Evolutionary conservation across 768 basidiomycete species (phyloP), one percentile per base, ranked within the genome.

Genomic region (Lyophyllum atratum): DNA sequence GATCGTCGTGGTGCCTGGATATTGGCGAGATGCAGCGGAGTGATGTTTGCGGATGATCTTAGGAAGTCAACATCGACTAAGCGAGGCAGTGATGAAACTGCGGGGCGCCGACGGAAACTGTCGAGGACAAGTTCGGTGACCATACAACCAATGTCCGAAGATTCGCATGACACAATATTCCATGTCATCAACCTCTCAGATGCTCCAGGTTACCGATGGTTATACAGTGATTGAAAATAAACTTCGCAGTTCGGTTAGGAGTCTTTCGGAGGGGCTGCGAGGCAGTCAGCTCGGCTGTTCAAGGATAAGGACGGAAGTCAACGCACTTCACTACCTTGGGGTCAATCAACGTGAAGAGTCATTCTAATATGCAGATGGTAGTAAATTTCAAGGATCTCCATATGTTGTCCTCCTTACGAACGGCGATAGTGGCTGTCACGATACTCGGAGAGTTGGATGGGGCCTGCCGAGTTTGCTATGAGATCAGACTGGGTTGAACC

Each of bases 401-500:
- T 22, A n/a, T 12, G 10, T 8, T 24, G 22, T n/a, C 15, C 17
- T 44, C 9, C 43, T 8, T 4, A 24, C 2, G 24, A 24, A 24
- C 12, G 24, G 43, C 43, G 22, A 11, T 12, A 44, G 24, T 22
- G 4, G 24, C 2, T 22, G 17, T 11, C 22, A 44, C 26, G 28
- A 21, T 46, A 49, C 25, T 55, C 31, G 24, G 33, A 55, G 44
- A 48, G 54, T 48, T 24, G 50, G 37, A 52, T 40, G 48, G 48
- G 37, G 42, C 25, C 21, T 6, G n/a, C 39, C 4, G 39, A 40
- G 17, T 40, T 7, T 6, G 39, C 10, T 19, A 4, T 4, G 19
- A 19, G 17, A 19, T 3, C 17, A 22, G 7, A 17, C 14, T 15
- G 1, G 25, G 15, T 22, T 3, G 22, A 24, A 12, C 22, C 43